Evolutionary conservation across 192 early-diverging fungal species (phyloP), one percentile per base, ranked within the genome.

Genomic region (Linnemannia schmuckeri): DNA sequence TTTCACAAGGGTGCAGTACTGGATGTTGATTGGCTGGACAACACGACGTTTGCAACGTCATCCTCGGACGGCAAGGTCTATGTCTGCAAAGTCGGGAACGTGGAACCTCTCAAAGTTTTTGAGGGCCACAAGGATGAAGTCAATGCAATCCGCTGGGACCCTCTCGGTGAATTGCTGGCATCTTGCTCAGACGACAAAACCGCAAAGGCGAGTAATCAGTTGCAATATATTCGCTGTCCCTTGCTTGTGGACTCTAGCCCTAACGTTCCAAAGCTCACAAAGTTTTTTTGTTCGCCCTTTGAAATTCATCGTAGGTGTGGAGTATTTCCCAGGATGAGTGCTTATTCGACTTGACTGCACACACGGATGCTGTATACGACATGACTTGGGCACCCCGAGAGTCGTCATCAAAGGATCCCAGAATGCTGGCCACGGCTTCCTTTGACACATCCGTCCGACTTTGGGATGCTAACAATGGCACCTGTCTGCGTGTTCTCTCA

Each of bases 1-100:
- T 71, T 82, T 42, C 80, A 88, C 37, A 80, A 77, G 75, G 94
- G 82, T 27, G 92, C 94, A 3, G 93, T 95, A 17, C 88, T 98
- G 71, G 97, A 98, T 88, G 93, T 97, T 13, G 98, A 97, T 88
- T 99, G 98, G 98, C 91, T 93, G 74, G 97, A 99, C 83, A 95
- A 97, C 85, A 88, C 89, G 1, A 99, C 96, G 12, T 97, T 98
- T 92, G 97, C 98, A 7, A 96, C 96, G 0, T 96, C 95, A 75
- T 96, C 96, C 44, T 91, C 91, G 22, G 98, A 99, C 85, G 93
- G 93, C 57, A 89, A 91, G 12, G 94, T 99, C 5, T 94, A 92
- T 72, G 93, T 99, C 0, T 98, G 97, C 88, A 91, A 91, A 66
- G 92, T 97, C 33, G 95, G 94, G 27, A 88, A 85, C 27, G 77